Evolutionary conservation across 2,329 filamentous ascomycete species (phyloP).

Genomic region (Microcyclospora tardicrescens): DNA sequence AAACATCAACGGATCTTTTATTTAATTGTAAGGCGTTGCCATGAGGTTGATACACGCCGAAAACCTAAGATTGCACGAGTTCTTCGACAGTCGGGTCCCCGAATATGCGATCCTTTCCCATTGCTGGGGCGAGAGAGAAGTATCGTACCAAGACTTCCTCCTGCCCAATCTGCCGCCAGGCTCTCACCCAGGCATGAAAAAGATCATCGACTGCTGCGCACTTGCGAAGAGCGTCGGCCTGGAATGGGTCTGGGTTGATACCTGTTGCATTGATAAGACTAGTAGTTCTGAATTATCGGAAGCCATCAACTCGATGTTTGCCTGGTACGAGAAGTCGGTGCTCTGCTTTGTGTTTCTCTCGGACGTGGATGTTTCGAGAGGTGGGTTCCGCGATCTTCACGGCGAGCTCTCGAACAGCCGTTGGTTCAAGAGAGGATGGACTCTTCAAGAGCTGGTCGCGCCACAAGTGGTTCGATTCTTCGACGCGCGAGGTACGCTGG

Average conservation of each 20-base stretch:
- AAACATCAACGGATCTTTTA: no score
- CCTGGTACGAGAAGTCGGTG: slow-evolving; percentile 9
- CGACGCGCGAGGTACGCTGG: no score
- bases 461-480: slow-evolving; percentile 7
- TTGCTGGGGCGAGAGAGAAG: slow-evolving; percentile 8
- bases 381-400: no score
- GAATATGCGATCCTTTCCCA: no score
- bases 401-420: slow-evolving; percentile 1
- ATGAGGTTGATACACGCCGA: no score
- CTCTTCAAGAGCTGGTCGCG: slow-evolving; percentile 13
- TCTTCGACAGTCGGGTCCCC: no score
- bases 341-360: slow-evolving; percentile 10
- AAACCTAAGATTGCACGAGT: no score
- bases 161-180: background rate
- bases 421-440: slow-evolving; percentile 10
- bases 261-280: slow-evolving; percentile 14
- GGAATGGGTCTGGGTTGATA: slow-evolving; percentile 10
- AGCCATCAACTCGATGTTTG: slow-evolving; percentile 12
- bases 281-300: slow-evolving; percentile 10
- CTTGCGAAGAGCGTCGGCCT: slow-evolving; percentile 6
- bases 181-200: slow-evolving; percentile 3
- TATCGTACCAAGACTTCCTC: slow-evolving; percentile 6
- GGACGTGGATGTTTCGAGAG: no score
- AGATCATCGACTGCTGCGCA: slow-evolving; percentile 4
- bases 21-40: no score